Evolutionary conservation across 768 basidiomycete genomes (phyloP).

Genomic region (Leucocoprinus birnbaumii): DNA sequence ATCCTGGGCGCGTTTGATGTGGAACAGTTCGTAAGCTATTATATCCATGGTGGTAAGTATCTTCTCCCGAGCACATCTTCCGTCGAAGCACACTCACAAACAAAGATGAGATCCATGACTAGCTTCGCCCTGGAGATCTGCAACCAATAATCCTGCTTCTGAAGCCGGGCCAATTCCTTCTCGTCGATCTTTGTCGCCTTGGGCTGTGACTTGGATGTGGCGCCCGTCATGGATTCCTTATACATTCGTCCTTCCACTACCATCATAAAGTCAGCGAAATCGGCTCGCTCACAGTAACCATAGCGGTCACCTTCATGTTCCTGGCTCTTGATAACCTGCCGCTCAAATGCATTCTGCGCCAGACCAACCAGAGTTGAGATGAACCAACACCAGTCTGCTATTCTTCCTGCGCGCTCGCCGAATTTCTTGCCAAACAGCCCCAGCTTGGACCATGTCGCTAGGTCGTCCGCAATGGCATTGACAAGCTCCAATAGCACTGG

Average conservation of each 20-base stretch:
- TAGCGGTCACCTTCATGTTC: conserved; percentile 56
- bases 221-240: conserved; percentile 65
- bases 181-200: conserved; percentile 58
- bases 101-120: conserved; percentile 83
- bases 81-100: conserved; percentile 50
- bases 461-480: conserved; percentile 72
- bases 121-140: conserved; percentile 68
- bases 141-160: conserved; percentile 76
- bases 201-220: conserved; percentile 68
- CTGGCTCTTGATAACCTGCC: conserved; percentile 62
- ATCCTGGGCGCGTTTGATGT: conserved; percentile 56
- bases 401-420: conserved; percentile 68
- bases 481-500: conserved; percentile 79
- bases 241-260: conserved; percentile 77
- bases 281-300: conserved; percentile 2
- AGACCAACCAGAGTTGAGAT: conserved; percentile 74
- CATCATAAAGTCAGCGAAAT: conserved; percentile 7
- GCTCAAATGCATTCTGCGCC: conserved; percentile 82
- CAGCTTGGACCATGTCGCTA: conserved; percentile 70
- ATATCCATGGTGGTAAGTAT: conserved; percentile 9
- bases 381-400: conserved; percentile 89
- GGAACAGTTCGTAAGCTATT: conserved; percentile 79
- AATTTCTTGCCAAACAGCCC: conserved; percentile 64
- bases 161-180: conserved; percentile 65
- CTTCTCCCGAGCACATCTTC: neutral